Evolutionary conservation across 2,329 filamentous ascomycete species (phyloP), one percentile per base, ranked within the genome.

Genomic region (Talaromyces atroroseus): DNA sequence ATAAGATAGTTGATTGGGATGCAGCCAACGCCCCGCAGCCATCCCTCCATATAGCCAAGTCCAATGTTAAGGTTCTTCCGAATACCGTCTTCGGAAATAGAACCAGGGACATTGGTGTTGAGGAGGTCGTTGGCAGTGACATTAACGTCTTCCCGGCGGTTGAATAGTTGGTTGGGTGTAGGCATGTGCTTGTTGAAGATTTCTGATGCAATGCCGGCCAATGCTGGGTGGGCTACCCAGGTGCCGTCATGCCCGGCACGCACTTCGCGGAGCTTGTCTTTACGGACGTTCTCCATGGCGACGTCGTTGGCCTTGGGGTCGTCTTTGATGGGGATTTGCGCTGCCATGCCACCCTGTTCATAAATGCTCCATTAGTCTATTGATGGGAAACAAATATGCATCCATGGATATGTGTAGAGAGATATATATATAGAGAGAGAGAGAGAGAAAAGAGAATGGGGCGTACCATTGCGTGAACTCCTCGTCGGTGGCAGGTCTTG

Each of bases 161-260:
- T 78, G 73, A 92, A 94, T 67, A 96, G 85, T 77, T 99, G 94
- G 80, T 99, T 99, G 49, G 94, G 92, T 3, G 92, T 96, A 10
- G 94, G 94, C 94, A 99, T 99, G 80, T 97, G 79, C 79, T 92
- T 87, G 83, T 97, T 95, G 83, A 99, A 99, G 67, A 97, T 82
- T 49, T 96, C 92, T 42, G 85, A 85, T 21, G 94, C 92, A 66
- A 97, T 96, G 58, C 81, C 65, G 4, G 94, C 92, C 53, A 99
- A 85, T 1, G 91, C 92, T 8, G 94, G 94, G 78, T 99, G 94
- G 40, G 94, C 94, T 57, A 99, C 92, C 94, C 92, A 97, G 61
- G 92, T 96, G 58, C 87, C 92, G 72, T 99, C 94, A 76, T 99
- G 94, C 57, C 94, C 94, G 52, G 94, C 94, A 63, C 88, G 88